A percentile compares a stretch with the other conserved stretches of the same genome.
Evolutionary conservation across 495 filamentous ascomycete species (phyloP).

Genomic region (Neurospora hispaniola): DNA sequence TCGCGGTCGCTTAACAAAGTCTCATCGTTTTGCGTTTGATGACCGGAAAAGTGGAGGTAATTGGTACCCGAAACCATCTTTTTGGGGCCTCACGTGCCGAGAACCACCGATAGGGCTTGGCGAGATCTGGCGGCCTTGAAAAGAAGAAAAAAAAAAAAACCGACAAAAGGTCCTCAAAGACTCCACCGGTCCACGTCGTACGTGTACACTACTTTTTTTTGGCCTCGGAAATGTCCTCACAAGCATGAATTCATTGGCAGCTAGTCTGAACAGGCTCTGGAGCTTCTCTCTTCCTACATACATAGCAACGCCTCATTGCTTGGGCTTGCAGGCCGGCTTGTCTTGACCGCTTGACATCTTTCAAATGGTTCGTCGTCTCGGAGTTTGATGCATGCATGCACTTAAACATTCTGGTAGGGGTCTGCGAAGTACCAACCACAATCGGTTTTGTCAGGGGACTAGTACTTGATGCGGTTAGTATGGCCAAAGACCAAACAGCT

Average conservation of each 20-base stretch:
- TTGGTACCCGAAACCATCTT: conserved; percentile 3
- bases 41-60: not conserved
- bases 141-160: not conserved
- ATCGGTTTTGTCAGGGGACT: not conserved
- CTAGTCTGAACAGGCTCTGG: not conserved
- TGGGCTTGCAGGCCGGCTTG: not conserved
- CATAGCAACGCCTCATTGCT: not conserved
- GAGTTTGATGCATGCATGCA: not conserved
- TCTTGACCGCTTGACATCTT: not conserved
- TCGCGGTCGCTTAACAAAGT: not conserved
- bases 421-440: not conserved
- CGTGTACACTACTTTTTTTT: not conserved
- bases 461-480: not conserved
- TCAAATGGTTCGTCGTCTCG: not conserved
- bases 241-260: not conserved
- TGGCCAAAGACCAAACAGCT: not conserved
- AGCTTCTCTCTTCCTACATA: not conserved
- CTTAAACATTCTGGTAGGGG: not conserved
- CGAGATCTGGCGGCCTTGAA: not conserved
- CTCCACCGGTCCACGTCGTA: not conserved
- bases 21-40: not conserved
- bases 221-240: not conserved
- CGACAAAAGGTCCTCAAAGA: not conserved
- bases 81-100: conserved; percentile 3
- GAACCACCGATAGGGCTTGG: not conserved